phyloP scores from a whole-genome alignment of 805 yeast species.

The Yarrowia bubula region DNA sequence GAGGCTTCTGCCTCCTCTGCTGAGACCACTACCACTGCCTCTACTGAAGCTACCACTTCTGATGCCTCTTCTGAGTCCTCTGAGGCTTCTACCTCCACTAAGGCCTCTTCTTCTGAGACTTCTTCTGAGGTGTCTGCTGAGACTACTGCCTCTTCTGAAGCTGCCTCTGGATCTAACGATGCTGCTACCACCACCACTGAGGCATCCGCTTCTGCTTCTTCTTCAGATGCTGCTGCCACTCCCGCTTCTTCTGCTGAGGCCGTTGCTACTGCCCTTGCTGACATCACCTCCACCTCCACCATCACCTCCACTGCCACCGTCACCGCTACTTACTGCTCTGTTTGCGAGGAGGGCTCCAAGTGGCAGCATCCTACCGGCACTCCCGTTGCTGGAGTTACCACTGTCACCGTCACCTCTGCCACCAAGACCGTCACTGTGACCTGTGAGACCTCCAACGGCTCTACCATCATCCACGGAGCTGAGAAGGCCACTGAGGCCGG shows the following conservation, averaged over 20 bases:
- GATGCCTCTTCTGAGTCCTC: not conserved
- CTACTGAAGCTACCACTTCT: not conserved
- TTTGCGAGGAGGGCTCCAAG: not conserved
- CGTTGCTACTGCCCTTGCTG: not conserved
- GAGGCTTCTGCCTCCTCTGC: no score
- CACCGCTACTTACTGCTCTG: not conserved
- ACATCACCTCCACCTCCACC: not conserved
- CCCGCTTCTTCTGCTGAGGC: not conserved
- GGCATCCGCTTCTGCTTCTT: not conserved
- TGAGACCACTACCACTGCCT: not conserved
- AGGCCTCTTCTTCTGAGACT: no score
- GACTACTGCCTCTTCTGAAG: not conserved
- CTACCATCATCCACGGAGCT: not conserved
- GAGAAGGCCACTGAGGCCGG: not conserved
- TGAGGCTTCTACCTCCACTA: not conserved
- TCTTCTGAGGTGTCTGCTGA: not conserved
- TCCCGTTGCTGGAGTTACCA: not conserved
- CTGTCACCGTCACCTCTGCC: not conserved
- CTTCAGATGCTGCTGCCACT: not conserved
- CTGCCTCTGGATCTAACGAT: not conserved
- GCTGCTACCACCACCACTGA: not conserved
- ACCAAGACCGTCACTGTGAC: not conserved
- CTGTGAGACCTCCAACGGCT: not conserved
- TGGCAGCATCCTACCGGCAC: not conserved
- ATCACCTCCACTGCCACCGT: not conserved